A percentile compares a stretch with the other conserved stretches of the same genome.
Conservation (phyloP, 805 yeast genomes). For the Saturnispora halmiae region DNA sequence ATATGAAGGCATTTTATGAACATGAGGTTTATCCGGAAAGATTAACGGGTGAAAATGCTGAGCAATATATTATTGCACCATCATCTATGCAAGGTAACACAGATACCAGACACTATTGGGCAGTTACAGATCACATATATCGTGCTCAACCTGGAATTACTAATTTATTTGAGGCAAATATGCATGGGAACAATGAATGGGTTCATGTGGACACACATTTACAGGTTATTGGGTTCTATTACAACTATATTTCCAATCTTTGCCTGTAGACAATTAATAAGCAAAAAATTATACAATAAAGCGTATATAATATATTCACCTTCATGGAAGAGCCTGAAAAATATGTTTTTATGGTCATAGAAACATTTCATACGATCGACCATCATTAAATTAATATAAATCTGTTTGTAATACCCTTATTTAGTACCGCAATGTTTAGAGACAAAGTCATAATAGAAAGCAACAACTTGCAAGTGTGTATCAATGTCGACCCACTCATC, state of each 20-base stretch:
- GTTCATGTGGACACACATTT: slow-evolving; percentile 48
- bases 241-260: slow-evolving; percentile 12
- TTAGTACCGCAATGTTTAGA: slow-evolving; percentile 8
- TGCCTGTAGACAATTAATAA: slow-evolving; percentile 6
- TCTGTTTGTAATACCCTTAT: not conserved
- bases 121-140: slow-evolving; percentile 49
- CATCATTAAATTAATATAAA: not conserved
- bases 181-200: slow-evolving; percentile 61
- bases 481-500: slow-evolving; percentile 49
- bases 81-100: slow-evolving; percentile 60
- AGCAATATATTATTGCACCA: slow-evolving; percentile 40
- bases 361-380: too few species aligned
- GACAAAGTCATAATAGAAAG: slow-evolving; percentile 23
- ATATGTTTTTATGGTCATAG: too few species aligned
- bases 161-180: slow-evolving; percentile 27
- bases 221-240: slow-evolving; percentile 37
- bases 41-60: slow-evolving; percentile 12
- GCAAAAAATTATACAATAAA: too few species aligned
- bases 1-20: slow-evolving; percentile 52
- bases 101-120: slow-evolving; percentile 61
- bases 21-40: slow-evolving; percentile 32
- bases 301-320: too few species aligned
- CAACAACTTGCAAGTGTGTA: slow-evolving; percentile 52
- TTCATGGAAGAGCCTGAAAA: too few species aligned
- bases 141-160: slow-evolving; percentile 45